Percentiles rank a stretch among this genome's conserved stretches.
phyloP scores from a whole-genome alignment of 768 basidiomycete species.

The Naganishia vaughanmartiniae region DNA sequence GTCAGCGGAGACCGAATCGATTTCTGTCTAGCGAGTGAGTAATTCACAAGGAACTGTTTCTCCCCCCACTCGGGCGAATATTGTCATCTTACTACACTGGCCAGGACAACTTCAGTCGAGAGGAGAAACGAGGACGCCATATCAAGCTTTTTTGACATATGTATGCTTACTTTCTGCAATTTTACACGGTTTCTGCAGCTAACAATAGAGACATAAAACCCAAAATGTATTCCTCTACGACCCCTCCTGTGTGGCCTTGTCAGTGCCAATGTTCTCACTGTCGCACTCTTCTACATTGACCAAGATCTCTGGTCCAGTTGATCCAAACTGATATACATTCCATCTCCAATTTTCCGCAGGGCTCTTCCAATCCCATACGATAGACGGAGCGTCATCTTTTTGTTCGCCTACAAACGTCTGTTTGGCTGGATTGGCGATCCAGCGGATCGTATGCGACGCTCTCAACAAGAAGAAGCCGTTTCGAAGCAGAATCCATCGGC shows the following conservation, averaged over 20 bases:
- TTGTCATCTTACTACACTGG: too few relatives aligned
- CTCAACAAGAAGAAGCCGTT: slow-evolving; percentile 29
- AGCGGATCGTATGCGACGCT: slow-evolving; percentile 26
- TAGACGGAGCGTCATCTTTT: not conserved
- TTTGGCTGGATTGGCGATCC: slow-evolving; percentile 29
- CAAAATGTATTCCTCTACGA: not conserved
- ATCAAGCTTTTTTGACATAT: too few relatives aligned
- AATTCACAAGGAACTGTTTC: too few relatives aligned
- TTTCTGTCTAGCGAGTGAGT: too few relatives aligned
- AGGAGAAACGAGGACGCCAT: too few relatives aligned
- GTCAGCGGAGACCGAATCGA: too few relatives aligned
- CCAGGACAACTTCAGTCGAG: too few relatives aligned
- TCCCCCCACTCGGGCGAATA: too few relatives aligned
- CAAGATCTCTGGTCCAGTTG: too few relatives aligned
- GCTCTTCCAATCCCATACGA: slow-evolving; percentile 21
- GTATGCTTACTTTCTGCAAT: not conserved
- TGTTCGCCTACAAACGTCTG: not conserved
- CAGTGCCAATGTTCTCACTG: not conserved
- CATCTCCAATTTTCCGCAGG: slow-evolving; percentile 13
- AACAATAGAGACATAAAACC: not conserved
- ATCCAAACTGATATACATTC: not conserved
- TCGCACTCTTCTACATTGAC: slow-evolving; percentile 4
- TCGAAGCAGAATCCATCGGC: slow-evolving; percentile 30
- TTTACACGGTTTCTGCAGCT: not conserved
- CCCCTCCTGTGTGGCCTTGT: not conserved